Evolutionary conservation across 208 protist genomes (phyloP).

Genomic region (Trypanosoma melophagium): DNA sequence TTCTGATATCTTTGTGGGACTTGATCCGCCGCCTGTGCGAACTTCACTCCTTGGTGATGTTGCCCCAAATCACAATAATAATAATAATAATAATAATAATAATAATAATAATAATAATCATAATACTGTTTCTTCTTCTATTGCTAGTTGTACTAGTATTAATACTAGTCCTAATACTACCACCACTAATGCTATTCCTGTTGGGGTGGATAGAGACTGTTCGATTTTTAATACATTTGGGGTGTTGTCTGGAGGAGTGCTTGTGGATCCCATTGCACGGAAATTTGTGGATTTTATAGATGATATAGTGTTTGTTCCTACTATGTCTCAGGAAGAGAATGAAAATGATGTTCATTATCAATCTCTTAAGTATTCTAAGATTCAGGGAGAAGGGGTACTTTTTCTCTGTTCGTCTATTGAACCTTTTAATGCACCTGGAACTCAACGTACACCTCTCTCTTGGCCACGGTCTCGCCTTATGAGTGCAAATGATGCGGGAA

Average conservation of each 20-base stretch:
- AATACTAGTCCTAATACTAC: no score
- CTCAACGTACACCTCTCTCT: slow-evolving; percentile 17
- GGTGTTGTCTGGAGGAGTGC: slow-evolving; percentile 60
- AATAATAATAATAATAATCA: no score
- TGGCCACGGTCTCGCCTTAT: slow-evolving; percentile 22
- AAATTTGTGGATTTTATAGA: slow-evolving; percentile 61
- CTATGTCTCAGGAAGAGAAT: background rate
- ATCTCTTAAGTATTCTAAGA: slow-evolving; percentile 13
- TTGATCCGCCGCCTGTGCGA: slow-evolving; percentile 24
- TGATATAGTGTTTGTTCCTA: slow-evolving; percentile 25
- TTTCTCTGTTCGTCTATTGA: slow-evolving; percentile 32
- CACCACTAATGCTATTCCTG: no score
- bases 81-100: background rate
- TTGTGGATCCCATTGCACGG: slow-evolving; percentile 36
- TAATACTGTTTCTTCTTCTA: no score
- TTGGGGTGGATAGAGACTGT: slow-evolving; percentile 35
- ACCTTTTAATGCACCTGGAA: slow-evolving; percentile 26
- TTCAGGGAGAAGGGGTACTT: slow-evolving; percentile 21
- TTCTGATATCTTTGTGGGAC: slow-evolving; percentile 59
- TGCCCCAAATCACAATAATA: background rate
- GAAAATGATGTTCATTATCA: slow-evolving; percentile 23
- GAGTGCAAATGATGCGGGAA: background rate
- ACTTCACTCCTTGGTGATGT: slow-evolving; percentile 14
- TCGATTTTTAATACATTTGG: slow-evolving; percentile 63
- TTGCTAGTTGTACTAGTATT: no score